phyloP scores from a whole-genome alignment of 2,329 filamentous ascomycete genomes.

The Ustilaginoidea virens region DNA sequence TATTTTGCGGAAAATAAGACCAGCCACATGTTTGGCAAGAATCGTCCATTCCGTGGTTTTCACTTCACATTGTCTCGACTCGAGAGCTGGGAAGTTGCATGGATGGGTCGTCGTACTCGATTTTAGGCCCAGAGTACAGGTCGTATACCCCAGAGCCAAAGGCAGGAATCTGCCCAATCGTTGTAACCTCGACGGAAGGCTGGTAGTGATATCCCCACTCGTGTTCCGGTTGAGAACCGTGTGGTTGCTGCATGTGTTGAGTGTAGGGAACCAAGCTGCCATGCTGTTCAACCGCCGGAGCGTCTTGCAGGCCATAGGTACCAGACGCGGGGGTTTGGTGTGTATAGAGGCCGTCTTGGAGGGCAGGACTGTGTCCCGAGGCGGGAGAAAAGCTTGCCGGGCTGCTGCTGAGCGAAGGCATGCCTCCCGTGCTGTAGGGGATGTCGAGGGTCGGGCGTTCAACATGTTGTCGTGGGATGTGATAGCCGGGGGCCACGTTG shows the following conservation, averaged over 20 bases:
- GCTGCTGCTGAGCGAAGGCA: slow-evolving; percentile 40
- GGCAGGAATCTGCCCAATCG: slow-evolving; percentile 34
- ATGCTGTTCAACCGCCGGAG: slow-evolving; percentile 30
- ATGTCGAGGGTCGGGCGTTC: slow-evolving; percentile 33
- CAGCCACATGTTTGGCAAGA: too few relatives aligned
- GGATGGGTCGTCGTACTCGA: slow-evolving; percentile 40
- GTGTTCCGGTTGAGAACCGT: slow-evolving; percentile 24
- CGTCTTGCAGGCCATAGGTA: slow-evolving; percentile 30
- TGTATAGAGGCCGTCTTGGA: slow-evolving; percentile 41
- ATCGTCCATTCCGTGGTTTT: background rate
- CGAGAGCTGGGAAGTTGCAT: slow-evolving; percentile 45
- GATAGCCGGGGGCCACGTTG: slow-evolving; percentile 33
- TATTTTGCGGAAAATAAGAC: background rate
- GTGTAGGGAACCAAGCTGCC: slow-evolving; percentile 27
- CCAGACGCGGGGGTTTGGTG: slow-evolving; percentile 33
- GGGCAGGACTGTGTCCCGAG: slow-evolving; percentile 36
- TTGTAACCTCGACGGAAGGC: slow-evolving; percentile 38
- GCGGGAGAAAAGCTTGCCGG: slow-evolving; percentile 41
- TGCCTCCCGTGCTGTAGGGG: slow-evolving; percentile 30
- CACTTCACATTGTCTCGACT: slow-evolving; percentile 31
- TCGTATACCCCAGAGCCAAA: slow-evolving; percentile 36
- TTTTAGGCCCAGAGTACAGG: slow-evolving; percentile 34
- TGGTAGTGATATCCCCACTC: slow-evolving; percentile 45
- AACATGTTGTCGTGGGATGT: slow-evolving; percentile 32
- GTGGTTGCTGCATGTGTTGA: slow-evolving; percentile 24